Conservation (phyloP, 108 stramenopile species). For the Fragilariopsis cylindrus region DNA sequence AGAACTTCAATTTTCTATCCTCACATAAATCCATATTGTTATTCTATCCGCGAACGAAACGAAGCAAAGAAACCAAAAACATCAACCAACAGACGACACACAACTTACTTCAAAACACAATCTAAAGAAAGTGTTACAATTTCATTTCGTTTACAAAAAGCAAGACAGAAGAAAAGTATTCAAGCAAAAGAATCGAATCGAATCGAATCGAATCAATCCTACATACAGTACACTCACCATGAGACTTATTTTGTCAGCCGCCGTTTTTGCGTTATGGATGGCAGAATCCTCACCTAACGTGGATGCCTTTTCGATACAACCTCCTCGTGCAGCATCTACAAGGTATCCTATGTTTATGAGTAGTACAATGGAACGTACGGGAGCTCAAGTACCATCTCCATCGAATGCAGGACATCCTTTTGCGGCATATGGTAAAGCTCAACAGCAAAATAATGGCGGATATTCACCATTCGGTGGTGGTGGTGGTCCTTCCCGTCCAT, state of each 20-base stretch:
- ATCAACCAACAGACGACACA: no score
- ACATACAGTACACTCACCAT: neutral
- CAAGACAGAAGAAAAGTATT: no score
- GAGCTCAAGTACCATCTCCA: neutral
- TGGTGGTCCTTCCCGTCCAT: neutral
- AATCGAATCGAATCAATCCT: no score
- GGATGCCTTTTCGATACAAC: conserved; percentile 4
- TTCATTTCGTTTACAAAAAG: no score
- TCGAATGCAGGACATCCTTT: conserved; percentile 14
- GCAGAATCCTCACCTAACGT: neutral
- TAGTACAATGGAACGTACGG: conserved; percentile 10
- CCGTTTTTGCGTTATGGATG: conserved; percentile 12
- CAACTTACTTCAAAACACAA: no score
- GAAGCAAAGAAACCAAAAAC: no score
- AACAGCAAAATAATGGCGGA: neutral
- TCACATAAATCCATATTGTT: no score
- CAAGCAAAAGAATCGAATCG: no score
- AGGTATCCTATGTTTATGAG: neutral
- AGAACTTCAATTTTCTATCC: no score
- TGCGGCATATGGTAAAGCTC: conserved; percentile 1
- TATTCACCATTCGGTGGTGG: neutral
- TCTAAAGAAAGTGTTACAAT: no score
- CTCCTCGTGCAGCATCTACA: neutral
- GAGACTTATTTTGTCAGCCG: conserved; percentile 5
- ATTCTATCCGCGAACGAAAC: no score